Evolutionary conservation across 768 basidiomycete species (phyloP).

Genomic region (Stropharia rugosoannulata): DNA sequence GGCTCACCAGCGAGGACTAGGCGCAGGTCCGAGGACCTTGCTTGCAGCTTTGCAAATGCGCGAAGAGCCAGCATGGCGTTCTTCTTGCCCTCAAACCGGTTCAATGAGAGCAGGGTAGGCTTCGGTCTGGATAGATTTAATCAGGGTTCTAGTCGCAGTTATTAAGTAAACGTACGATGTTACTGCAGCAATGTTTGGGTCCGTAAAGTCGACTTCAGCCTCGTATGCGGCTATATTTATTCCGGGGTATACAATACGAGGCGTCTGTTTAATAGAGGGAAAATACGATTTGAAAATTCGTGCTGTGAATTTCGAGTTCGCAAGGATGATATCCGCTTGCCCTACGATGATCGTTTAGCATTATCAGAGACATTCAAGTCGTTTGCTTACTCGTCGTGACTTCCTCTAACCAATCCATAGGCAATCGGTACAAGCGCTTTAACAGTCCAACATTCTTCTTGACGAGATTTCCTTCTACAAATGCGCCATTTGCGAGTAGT

Average conservation of each 20-base stretch:
- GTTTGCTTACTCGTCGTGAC: slow-evolving; percentile 72
- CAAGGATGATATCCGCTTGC: slow-evolving; percentile 87
- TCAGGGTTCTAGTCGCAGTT: neutral
- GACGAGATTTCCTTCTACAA: slow-evolving; percentile 50
- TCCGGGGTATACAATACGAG: slow-evolving; percentile 91
- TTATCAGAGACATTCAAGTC: neutral
- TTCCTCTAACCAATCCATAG: slow-evolving; percentile 92
- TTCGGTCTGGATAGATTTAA: slow-evolving; percentile 38
- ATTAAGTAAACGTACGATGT: slow-evolving; percentile 50
- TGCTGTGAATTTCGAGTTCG: slow-evolving; percentile 91
- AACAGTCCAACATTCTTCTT: slow-evolving; percentile 47
- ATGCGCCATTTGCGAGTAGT: slow-evolving; percentile 73
- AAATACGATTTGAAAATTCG: slow-evolving; percentile 78
- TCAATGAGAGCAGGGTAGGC: slow-evolving; percentile 83
- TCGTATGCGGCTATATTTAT: slow-evolving; percentile 83
- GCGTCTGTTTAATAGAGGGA: slow-evolving; percentile 56
- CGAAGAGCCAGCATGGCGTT: slow-evolving; percentile 80
- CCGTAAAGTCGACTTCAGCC: slow-evolving; percentile 34
- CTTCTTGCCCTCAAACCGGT: slow-evolving; percentile 96
- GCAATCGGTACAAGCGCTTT: slow-evolving; percentile 78
- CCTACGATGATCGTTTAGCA: slow-evolving; percentile 41
- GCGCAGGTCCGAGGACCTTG: slow-evolving; percentile 42
- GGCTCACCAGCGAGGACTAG: slow-evolving; percentile 76
- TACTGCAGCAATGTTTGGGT: slow-evolving; percentile 53
- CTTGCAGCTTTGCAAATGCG: slow-evolving; percentile 62